Conservation (phyloP, 2,329 filamentous ascomycete species). For the Colletotrichum filicis region DNA sequence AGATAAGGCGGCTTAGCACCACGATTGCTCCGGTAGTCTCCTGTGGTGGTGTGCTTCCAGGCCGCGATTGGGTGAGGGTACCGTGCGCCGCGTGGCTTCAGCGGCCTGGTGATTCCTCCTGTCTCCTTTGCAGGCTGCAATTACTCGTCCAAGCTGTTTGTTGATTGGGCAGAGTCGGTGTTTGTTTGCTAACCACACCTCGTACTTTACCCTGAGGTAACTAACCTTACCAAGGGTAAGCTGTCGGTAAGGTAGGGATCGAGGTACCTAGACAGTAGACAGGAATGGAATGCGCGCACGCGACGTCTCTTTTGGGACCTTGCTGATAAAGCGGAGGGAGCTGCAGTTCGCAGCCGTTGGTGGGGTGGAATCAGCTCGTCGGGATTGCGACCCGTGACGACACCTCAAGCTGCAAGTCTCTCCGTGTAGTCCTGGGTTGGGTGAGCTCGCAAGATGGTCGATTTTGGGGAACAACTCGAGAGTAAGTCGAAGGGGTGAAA, state of each 20-base stretch:
- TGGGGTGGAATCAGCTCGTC: background rate
- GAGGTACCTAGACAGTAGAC: background rate
- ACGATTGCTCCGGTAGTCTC: background rate
- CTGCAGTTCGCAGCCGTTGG: background rate
- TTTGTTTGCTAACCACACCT: background rate
- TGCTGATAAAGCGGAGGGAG: background rate
- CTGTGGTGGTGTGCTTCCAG: slow-evolving; percentile 2
- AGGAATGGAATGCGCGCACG: slow-evolving; percentile 20
- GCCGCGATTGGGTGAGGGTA: slow-evolving; percentile 4
- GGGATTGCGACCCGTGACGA: slow-evolving; percentile 4
- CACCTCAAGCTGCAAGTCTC: background rate
- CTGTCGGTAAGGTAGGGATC: too few species aligned
- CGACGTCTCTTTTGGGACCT: slow-evolving; percentile 7
- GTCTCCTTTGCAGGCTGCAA: background rate
- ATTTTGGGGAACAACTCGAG: background rate
- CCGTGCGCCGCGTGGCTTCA: slow-evolving; percentile 24
- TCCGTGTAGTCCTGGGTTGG: background rate
- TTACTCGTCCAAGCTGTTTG: background rate
- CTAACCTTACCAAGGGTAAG: too few species aligned
- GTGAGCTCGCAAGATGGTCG: background rate
- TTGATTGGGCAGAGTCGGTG: background rate
- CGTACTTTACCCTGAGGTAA: background rate
- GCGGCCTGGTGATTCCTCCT: background rate
- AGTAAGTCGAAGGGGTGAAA: background rate
- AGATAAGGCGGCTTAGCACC: slow-evolving; percentile 17